Evolutionary conservation across 2,329 filamentous ascomycete species (phyloP), one percentile per base, ranked within the genome.

Genomic region (Fusarium domesticum): DNA sequence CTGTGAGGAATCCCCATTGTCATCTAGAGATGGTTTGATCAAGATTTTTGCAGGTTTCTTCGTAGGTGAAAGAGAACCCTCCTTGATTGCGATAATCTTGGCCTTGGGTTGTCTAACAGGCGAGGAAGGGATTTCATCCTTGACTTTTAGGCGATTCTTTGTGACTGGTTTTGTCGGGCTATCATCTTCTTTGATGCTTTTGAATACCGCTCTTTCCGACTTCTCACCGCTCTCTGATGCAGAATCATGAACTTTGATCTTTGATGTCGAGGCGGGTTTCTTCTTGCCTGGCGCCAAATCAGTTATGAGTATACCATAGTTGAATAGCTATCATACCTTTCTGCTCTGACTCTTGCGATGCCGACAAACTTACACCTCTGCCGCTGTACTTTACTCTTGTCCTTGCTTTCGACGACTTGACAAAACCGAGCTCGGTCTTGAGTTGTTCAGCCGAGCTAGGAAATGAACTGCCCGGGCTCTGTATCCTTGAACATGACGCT

Each of bases 311-410:
- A 28, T 28, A 10, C 4, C 14, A 28, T 28, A 28, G 7, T 11
- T 3, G 23, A 5, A 28, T 4, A 16, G 6, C 4, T 28, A 6
- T 2, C 20, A 23, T 35, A 59, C 58, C 52, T 57, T 48, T 53
- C 15, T 28, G 23, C 23, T 50, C 47, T 12, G 56, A 54, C 32
- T 52, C 48, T 35, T 46, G 47, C 11, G 53, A 53, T 32, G 51
- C 48, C 34, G 62, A 61, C 3, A 57, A 64, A 17, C 47, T 50
- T 15, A 42, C 33, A 7, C 23, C 35, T 15, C 39, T 54, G 14
- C 45, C 61, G n/a, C 45, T 49, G 43, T 66, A 68, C 6, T 50
- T 68, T 2, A 17, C 0, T 31, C 52, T 65, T 33, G 48, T 30
- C 1, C 52, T 65, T 33, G 48, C 31, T 1, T 30, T 45, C 16